phyloP scores from a whole-genome alignment of 2,329 filamentous ascomycete species.

The Scedosporium dehoogii region DNA sequence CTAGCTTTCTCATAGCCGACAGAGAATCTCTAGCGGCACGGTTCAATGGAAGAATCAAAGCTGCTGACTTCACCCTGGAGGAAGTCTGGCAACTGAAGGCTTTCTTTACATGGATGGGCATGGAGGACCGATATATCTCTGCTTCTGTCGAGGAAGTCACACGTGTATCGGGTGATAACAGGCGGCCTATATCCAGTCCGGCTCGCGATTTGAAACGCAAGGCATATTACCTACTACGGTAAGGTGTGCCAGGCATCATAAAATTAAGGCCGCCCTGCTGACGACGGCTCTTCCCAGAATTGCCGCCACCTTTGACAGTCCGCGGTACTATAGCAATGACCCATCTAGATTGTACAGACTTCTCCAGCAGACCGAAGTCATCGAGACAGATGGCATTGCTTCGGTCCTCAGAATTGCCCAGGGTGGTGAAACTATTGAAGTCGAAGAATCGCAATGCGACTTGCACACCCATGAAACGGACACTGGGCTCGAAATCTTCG shows the following conservation, averaged over 20 bases:
- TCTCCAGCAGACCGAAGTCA: background rate
- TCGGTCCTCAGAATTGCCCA: background rate
- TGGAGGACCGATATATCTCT: background rate
- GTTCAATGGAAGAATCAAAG: background rate
- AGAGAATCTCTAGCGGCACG: background rate
- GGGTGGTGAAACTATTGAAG: background rate
- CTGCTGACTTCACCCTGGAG: background rate
- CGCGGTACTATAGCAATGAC: background rate
- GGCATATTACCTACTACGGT: background rate
- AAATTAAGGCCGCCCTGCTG: no score
- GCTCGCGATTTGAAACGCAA: background rate
- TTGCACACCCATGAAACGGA: background rate
- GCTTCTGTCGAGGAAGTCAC: background rate
- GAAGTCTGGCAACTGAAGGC: background rate
- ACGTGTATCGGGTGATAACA: background rate
- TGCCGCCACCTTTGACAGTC: background rate
- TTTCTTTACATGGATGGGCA: background rate
- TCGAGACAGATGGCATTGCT: background rate
- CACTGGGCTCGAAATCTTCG: background rate
- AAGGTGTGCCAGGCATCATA: no score
- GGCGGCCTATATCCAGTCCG: background rate
- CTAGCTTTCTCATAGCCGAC: background rate
- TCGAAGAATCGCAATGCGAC: background rate
- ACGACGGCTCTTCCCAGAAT: background rate
- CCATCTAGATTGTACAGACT: background rate